Conservation (phyloP, 2,329 filamentous ascomycete species). For the Ascocoryne sarcoides region DNA sequence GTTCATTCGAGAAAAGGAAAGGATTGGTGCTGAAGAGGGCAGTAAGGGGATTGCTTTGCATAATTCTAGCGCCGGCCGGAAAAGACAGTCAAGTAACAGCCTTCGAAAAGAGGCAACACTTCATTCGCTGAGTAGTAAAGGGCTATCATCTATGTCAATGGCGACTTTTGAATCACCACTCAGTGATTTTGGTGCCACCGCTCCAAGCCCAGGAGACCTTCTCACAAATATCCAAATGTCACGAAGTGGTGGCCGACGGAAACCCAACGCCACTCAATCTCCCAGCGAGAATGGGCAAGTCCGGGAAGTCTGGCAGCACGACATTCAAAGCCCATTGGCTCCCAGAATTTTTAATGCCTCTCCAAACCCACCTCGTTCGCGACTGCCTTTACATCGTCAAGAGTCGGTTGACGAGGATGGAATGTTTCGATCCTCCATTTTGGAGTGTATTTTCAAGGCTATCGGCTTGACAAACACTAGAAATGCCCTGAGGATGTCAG, state of each 20-base stretch:
- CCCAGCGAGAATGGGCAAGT: conserved; percentile 22
- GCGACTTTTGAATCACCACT: conserved; percentile 26
- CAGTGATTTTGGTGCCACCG: conserved; percentile 28
- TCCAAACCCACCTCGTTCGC: conserved; percentile 37
- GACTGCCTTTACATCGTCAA: conserved; percentile 54
- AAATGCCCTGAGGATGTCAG: conserved; percentile 54
- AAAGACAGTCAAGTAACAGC: conserved; percentile 63
- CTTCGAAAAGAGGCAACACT: conserved; percentile 73
- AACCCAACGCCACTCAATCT: background rate
- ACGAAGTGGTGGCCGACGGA: conserved; percentile 44
- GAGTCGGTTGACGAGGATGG: conserved; percentile 83
- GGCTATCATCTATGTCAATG: conserved; percentile 8
- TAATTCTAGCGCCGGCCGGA: conserved; percentile 59
- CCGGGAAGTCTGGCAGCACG: conserved; percentile 25
- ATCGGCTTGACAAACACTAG: conserved; percentile 70
- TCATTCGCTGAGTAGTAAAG: conserved; percentile 41
- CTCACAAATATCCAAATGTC: conserved; percentile 68
- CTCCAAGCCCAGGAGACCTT: conserved; percentile 66
- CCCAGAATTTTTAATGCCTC: conserved; percentile 49
- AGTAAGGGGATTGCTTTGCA: conserved; percentile 93
- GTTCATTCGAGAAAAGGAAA: conserved; percentile 75
- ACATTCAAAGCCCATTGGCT: conserved; percentile 28
- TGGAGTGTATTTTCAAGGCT: conserved; percentile 93
- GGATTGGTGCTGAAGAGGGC: conserved; percentile 70
- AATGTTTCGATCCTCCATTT: conserved; percentile 78